phyloP scores from a whole-genome alignment of 805 yeast genomes.

The Wickerhamiella parazyma region DNA sequence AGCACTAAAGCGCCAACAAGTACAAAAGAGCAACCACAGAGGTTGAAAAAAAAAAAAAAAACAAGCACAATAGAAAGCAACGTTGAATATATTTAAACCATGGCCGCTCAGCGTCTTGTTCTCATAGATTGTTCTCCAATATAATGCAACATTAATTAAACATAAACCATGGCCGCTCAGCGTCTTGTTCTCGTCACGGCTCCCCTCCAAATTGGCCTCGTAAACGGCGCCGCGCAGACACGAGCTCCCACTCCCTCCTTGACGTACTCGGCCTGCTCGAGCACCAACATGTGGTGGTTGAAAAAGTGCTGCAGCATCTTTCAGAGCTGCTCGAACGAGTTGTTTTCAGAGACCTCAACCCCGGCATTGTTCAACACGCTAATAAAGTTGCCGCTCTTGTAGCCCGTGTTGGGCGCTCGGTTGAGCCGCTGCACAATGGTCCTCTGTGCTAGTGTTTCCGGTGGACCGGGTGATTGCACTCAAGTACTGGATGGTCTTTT shows the following conservation, averaged over 20 bases:
- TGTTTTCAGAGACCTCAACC: conserved; percentile 89
- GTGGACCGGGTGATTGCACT: conserved; percentile 48
- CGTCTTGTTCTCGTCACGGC: no score
- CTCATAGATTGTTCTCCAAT: no score
- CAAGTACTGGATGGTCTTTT: conserved; percentile 81
- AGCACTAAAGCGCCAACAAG: no score
- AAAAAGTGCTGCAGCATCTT: conserved; percentile 94
- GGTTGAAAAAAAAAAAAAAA: not conserved
- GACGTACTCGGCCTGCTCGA: conserved; percentile 94
- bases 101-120: no score
- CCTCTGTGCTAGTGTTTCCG: conserved; percentile 39
- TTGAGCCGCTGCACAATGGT: conserved; percentile 70
- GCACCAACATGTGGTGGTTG: conserved; percentile 87
- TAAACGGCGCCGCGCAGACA: no score
- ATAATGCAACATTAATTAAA: no score
- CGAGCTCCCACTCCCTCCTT: conserved; percentile 92
- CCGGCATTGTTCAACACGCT: conserved; percentile 97
- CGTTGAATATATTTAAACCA: no score
- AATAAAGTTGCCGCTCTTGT: conserved; percentile 34
- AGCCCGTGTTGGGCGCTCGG: conserved; percentile 39
- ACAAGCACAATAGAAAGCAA: no score
- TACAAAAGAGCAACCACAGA: no score
- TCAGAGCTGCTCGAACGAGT: conserved; percentile 93
- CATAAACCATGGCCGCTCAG: no score
- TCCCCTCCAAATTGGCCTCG: no score